Evolutionary conservation across 169 alveolate genomes (phyloP).

Genomic region (Plasmodium malariae): DNA sequence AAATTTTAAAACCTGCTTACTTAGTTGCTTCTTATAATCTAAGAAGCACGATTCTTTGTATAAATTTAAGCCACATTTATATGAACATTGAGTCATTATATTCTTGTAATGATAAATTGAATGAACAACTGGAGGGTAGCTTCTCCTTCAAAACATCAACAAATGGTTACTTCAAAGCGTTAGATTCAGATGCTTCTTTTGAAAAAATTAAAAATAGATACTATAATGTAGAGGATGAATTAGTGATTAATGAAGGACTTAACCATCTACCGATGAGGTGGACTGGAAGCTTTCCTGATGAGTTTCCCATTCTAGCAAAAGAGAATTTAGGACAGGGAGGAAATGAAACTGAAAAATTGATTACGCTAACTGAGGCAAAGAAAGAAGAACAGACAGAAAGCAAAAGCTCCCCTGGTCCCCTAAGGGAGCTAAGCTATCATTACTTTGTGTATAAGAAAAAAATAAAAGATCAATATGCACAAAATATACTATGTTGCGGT

Average conservation of each 20-base stretch:
- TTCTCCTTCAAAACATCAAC: not conserved
- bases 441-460: not conserved
- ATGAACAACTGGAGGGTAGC: no score
- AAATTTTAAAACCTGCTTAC: constrained; percentile 25
- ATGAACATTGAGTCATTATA: no score
- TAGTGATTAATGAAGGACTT: no score
- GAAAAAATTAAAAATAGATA: no score
- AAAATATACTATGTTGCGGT: constrained; percentile 40
- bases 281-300: no score
- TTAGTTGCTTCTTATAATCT: constrained; percentile 23
- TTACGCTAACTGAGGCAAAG: not conserved
- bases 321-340: no score
- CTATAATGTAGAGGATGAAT: no score
- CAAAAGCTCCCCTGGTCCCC: not conserved
- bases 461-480: not conserved
- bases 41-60: constrained; percentile 32
- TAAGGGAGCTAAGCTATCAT: not conserved
- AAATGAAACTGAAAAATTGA: no score
- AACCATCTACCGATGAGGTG: no score
- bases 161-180: not conserved
- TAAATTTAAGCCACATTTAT: not conserved
- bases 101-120: not conserved
- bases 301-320: no score
- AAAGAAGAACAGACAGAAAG: not conserved
- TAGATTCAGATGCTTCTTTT: not conserved